Conservation (phyloP, 805 yeast genomes). For the Pichia rugopelliculosa region DNA sequence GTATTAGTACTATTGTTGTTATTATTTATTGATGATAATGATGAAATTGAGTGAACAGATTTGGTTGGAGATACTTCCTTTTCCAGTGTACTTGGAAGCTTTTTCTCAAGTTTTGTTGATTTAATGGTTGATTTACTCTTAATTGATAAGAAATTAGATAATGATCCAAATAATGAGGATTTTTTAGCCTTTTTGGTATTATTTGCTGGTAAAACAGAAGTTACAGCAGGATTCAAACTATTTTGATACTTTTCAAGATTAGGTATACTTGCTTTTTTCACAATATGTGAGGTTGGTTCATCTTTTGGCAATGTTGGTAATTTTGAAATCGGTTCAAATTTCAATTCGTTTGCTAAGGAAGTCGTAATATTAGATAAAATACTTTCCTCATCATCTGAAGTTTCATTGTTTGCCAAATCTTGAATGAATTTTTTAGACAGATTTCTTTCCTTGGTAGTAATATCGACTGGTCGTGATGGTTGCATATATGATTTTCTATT, state of each 20-base stretch:
- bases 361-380: neutral
- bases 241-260: constrained; percentile 7
- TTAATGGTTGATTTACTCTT: neutral
- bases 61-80: constrained; percentile 3
- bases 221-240: neutral
- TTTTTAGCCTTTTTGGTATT: constrained; percentile 11
- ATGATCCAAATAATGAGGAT: constrained; percentile 22
- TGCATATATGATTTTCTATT: neutral
- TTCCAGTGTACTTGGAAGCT: neutral
- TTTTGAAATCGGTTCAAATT: neutral
- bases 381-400: constrained; percentile 8
- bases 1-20: neutral
- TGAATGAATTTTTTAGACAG: constrained; percentile 4
- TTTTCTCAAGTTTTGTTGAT: neutral
- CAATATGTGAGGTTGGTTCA: neutral
- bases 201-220: neutral
- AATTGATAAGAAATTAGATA: constrained; percentile 3
- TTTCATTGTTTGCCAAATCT: constrained; percentile 3
- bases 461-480: neutral
- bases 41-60: constrained; percentile 3
- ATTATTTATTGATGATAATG: neutral
- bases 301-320: neutral
- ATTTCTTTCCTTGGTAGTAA: neutral
- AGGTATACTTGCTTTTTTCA: neutral
- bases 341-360: neutral